Base-by-base conservation (phyloP, 306 rosid species). In the Trifolium dubium region DNA sequence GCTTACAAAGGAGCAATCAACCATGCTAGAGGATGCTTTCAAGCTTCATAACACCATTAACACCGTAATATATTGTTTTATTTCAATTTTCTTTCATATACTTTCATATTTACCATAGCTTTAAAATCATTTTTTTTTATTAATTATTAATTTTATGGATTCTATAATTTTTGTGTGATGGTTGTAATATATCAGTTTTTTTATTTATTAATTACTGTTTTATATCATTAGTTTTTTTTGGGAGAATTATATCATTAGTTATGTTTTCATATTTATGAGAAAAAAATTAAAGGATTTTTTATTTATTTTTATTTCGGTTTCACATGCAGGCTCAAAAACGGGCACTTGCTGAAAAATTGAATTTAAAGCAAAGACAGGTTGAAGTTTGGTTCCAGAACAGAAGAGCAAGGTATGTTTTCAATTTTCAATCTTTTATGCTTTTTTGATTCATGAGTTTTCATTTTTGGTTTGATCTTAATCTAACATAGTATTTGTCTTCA, bases 351-450 rank as follows among this genome's bases (percentile, higher is more conserved):
- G 80, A 77, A 29, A 77, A 86, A 73, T 84, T 88, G 77, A 89
- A 89, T 67, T 82, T 89, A 77, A 88, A 86, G 74, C 87, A 83
- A 4, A 87, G 96, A 58, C 97, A 92, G 61, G 90, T 92, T 8
- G 96, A 92, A 78, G 97, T 92, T 72, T 89, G 97, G 97, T 92
- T 92, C 69, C 97, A 92, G 83, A 92, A 92, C 84, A 74, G 91
- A 83, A 84, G 97, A 82, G 97, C 97, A 80, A 89, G 97, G 97
- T 91, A 71, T 40, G 9, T 28, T 29, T 63, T 74, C 28, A 53
- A 6, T 11, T 2, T 37, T 14, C 46, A 62, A 19, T 19, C 9
- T 64, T 64, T 39, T 64, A 64, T 32, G 13, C n/a, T 28, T 55
- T 39, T 54, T 66, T 67, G 14, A 34, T 62, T 46, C 47, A 4